A percentile compares a stretch with the other conserved stretches of the same genome.
Evolutionary conservation across 2,329 filamentous ascomycete genomes (phyloP).

Genomic region (Exophiala calicioides): DNA sequence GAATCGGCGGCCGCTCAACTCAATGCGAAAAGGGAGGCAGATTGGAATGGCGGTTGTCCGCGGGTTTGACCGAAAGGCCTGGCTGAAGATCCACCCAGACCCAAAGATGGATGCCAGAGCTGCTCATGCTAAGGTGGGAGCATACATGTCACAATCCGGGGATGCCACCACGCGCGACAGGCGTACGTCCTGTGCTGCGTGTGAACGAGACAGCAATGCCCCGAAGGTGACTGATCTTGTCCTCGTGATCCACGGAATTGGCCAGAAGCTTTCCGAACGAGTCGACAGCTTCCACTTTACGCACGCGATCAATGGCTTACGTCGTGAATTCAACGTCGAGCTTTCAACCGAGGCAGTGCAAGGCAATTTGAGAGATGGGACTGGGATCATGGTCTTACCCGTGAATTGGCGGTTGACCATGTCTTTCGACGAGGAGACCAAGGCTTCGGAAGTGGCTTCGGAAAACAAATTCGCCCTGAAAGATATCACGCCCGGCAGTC

Average conservation of each 20-base stretch:
- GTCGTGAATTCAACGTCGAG: conserved; percentile 82
- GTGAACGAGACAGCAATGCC: conserved; percentile 58
- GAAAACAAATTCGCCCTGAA: conserved; percentile 69
- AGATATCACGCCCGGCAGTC: conserved; percentile 87
- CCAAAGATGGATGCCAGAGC: conserved; percentile 44
- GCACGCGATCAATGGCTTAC: conserved; percentile 88
- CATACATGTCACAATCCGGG: conserved; percentile 31
- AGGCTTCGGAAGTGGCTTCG: conserved; percentile 53
- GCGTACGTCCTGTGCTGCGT: conserved; percentile 54
- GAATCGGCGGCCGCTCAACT: conserved; percentile 74
- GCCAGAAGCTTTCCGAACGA: conserved; percentile 90
- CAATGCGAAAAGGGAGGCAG: conserved; percentile 78
- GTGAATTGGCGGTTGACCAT: conserved; percentile 92
- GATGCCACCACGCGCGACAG: conserved; percentile 28
- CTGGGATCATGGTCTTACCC: conserved; percentile 90
- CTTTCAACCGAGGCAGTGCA: conserved; percentile 73
- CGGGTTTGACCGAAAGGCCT: conserved; percentile 77
- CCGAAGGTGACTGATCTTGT: conserved; percentile 82
- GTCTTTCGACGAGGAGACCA: conserved; percentile 75
- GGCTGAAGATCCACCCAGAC: conserved; percentile 70
- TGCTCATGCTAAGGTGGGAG: conserved; percentile 39
- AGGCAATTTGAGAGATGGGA: conserved; percentile 71
- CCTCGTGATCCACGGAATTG: conserved; percentile 91
- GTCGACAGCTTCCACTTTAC: conserved; percentile 98
- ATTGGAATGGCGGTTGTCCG: conserved; percentile 87